Evolutionary conservation across 192 early-diverging fungal species (phyloP).

Genomic region (Piromyces finnis): DNA sequence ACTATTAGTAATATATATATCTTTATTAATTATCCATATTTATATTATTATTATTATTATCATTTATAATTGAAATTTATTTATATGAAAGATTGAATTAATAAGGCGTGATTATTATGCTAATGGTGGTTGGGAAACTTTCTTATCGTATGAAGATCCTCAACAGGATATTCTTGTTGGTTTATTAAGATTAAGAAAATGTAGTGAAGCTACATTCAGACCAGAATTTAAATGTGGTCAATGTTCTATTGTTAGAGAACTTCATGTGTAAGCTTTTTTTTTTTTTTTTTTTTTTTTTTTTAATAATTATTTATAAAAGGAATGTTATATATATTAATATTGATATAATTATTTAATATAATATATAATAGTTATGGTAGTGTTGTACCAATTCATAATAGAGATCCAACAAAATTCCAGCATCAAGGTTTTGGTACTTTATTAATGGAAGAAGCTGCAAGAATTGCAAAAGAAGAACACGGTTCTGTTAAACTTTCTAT

Average conservation of each 20-base stretch:
- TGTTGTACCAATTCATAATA: conserved; percentile 85
- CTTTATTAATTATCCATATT: too few species aligned
- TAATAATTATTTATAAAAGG: too few species aligned
- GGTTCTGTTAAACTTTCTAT: conserved; percentile 85
- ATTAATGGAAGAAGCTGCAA: conserved; percentile 98
- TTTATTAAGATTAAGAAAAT: conserved; percentile 84
- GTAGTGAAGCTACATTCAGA: conserved; percentile 67
- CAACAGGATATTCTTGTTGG: conserved; percentile 92
- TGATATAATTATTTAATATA: too few species aligned
- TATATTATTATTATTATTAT: too few species aligned
- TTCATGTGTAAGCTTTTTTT: conserved; percentile 64
- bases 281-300: too few species aligned
- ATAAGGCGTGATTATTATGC: conserved; percentile 95
- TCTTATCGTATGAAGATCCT: conserved; percentile 95
- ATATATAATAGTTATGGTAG: conserved; percentile 26
- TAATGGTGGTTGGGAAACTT: conserved; percentile 99
- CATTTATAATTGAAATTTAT: not conserved
- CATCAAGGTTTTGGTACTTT: conserved; percentile 97
- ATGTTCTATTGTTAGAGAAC: conserved; percentile 85
- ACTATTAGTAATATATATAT: too few species aligned
- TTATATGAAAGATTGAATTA: conserved; percentile 44
- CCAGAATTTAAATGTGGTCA: conserved; percentile 69
- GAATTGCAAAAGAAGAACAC: conserved; percentile 95
- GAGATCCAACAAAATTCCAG: conserved; percentile 97
- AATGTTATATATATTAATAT: too few species aligned